Conservation (phyloP, 2,329 filamentous ascomycete species). For the Venturia oleaginea region DNA sequence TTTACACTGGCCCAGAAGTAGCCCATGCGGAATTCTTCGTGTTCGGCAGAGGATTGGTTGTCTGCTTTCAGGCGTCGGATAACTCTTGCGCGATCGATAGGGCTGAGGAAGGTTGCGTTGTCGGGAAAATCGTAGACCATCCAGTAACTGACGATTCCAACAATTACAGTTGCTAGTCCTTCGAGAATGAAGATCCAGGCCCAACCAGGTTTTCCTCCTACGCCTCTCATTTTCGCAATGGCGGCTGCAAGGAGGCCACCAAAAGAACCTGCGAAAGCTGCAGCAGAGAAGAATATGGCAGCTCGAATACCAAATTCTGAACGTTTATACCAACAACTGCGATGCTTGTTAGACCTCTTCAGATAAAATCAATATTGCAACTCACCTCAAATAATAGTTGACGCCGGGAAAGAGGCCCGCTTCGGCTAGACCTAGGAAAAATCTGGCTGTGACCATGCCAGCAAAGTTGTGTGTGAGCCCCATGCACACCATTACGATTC, state of each 20-base stretch:
- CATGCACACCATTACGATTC: slow-evolving; percentile 59
- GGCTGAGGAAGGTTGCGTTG: slow-evolving; percentile 61
- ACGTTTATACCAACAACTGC: slow-evolving; percentile 76
- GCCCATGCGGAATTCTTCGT: slow-evolving; percentile 63
- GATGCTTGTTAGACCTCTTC: slow-evolving; percentile 70
- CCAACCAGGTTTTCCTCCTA: slow-evolving; percentile 39
- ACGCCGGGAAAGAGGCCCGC: slow-evolving; percentile 57
- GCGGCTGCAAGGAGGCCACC: slow-evolving; percentile 65
- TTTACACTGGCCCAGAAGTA: slow-evolving; percentile 64
- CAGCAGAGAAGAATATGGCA: slow-evolving; percentile 76
- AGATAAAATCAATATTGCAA: neutral
- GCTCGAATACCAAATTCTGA: slow-evolving; percentile 72
- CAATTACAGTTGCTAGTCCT: slow-evolving; percentile 58
- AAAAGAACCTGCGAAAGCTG: slow-evolving; percentile 69
- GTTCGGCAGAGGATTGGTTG: slow-evolving; percentile 63
- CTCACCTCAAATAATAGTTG: slow-evolving; percentile 66
- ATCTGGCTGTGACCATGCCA: slow-evolving; percentile 53
- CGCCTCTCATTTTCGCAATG: slow-evolving; percentile 60
- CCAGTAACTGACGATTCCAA: slow-evolving; percentile 63
- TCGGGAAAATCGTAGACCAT: slow-evolving; percentile 77
- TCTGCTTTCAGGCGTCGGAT: slow-evolving; percentile 61
- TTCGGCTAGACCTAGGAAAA: slow-evolving; percentile 64
- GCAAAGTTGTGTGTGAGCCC: slow-evolving; percentile 56
- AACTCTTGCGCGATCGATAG: slow-evolving; percentile 61
- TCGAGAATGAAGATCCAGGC: slow-evolving; percentile 36